Evolutionary conservation across 345 rosid species (phyloP).

Genomic region (Murraya paniculata): DNA sequence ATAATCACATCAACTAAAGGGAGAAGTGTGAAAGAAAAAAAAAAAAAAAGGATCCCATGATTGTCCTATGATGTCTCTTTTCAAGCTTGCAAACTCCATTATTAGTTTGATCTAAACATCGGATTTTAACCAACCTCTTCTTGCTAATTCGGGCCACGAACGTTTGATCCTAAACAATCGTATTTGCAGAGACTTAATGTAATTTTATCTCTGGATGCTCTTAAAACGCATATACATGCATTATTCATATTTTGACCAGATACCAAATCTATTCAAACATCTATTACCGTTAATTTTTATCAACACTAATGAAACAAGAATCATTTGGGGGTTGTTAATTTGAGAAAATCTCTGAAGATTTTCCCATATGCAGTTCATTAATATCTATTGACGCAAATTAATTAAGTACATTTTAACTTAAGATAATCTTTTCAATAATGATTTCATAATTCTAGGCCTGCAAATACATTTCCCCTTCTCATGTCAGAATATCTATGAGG

Average conservation of each 20-base stretch:
- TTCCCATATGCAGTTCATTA: neutral
- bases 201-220: neutral
- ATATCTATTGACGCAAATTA: neutral
- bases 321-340: slow-evolving; percentile 10
- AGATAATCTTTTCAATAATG: slow-evolving; percentile 11
- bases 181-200: neutral
- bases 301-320: neutral
- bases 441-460: neutral
- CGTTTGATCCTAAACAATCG: neutral
- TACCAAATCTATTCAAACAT: neutral
- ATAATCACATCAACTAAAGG: neutral
- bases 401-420: neutral
- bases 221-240: neutral
- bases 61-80: slow-evolving; percentile 1
- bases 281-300: neutral
- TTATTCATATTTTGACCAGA: neutral
- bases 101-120: neutral
- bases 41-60: neutral
- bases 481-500: slow-evolving; percentile 11
- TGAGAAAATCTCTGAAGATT: neutral
- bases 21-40: neutral
- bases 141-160: neutral
- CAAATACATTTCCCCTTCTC: slow-evolving; percentile 5
- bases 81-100: neutral
- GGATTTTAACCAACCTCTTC: neutral